phyloP scores from a whole-genome alignment of 2,329 filamentous ascomycete species.

The Blastomyces silverae region DNA sequence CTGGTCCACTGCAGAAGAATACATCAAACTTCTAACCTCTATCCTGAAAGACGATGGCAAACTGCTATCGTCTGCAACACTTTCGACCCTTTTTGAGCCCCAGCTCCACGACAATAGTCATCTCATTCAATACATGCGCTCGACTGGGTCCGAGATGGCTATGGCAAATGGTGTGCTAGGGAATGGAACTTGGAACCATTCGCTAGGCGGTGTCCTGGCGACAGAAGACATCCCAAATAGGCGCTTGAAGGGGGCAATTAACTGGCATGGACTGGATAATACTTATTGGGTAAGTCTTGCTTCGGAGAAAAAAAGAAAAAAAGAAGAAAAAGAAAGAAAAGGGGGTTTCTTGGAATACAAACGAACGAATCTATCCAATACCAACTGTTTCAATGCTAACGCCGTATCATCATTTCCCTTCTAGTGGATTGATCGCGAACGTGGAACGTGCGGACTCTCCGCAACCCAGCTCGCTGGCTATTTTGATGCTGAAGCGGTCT shows the following conservation, averaged over 20 bases:
- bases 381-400: neutral
- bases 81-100: slow-evolving; percentile 29
- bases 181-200: slow-evolving; percentile 35
- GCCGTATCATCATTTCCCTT: neutral
- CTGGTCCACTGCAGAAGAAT: slow-evolving; percentile 30
- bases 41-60: slow-evolving; percentile 30
- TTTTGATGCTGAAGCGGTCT: neutral
- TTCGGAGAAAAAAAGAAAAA: too few relatives aligned
- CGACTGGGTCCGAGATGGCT: slow-evolving; percentile 31
- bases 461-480: slow-evolving; percentile 33
- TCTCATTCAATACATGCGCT: slow-evolving; percentile 28
- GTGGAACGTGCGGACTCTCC: slow-evolving; percentile 40
- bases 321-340: neutral
- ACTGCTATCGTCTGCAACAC: slow-evolving; percentile 26
- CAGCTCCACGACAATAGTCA: slow-evolving; percentile 25
- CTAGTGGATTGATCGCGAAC: slow-evolving; percentile 40
- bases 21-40: slow-evolving; percentile 29
- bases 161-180: slow-evolving; percentile 33
- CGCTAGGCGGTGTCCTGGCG: slow-evolving; percentile 40
- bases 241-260: slow-evolving; percentile 41
- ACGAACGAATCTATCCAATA: neutral
- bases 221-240: slow-evolving; percentile 40
- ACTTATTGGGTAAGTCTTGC: slow-evolving; percentile 40
- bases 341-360: neutral
- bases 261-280: slow-evolving; percentile 45